Evolutionary conservation across 2,329 filamentous ascomycete species (phyloP).

Genomic region (Xylariomycetidae sp.): DNA sequence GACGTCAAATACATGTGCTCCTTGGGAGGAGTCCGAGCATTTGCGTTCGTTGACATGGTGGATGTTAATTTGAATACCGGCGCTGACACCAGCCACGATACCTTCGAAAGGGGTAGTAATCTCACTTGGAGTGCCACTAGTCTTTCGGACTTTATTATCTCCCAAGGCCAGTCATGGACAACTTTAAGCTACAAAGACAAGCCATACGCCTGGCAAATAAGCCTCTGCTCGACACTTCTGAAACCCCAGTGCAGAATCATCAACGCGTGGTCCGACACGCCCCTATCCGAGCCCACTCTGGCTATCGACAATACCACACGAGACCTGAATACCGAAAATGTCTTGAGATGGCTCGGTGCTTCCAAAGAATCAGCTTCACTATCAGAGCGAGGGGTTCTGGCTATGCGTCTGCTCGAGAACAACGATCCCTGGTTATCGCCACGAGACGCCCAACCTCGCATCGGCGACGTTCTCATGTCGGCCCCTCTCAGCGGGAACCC

Average conservation of each 20-base stretch:
- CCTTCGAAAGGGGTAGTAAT: too few species aligned
- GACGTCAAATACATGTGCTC: slow-evolving; percentile 2
- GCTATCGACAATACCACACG: slow-evolving; percentile 1
- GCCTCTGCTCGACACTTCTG: slow-evolving; percentile 2
- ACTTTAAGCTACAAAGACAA: not conserved
- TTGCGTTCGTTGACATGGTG: slow-evolving; percentile 2
- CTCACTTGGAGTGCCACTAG: not conserved
- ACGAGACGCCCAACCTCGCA: not conserved
- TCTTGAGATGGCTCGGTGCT: slow-evolving; percentile 3
- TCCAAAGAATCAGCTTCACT: not conserved
- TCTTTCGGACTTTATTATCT: not conserved
- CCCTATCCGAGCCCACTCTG: slow-evolving; percentile 1
- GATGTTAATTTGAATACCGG: too few species aligned
- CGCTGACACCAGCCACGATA: too few species aligned
- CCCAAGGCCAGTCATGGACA: slow-evolving; percentile 1
- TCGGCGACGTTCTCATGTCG: not conserved
- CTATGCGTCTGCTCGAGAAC: not conserved
- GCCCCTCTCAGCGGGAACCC: slow-evolving; percentile 3
- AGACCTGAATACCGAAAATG: slow-evolving; percentile 1
- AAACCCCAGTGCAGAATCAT: slow-evolving; percentile 2
- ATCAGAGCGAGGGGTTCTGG: not conserved
- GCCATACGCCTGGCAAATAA: not conserved
- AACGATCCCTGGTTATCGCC: not conserved
- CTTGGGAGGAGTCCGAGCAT: slow-evolving; percentile 3
- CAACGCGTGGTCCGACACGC: slow-evolving; percentile 1